Conservation (phyloP, 2,329 filamentous ascomycete genomes). For the Metarhizium robertsii region DNA sequence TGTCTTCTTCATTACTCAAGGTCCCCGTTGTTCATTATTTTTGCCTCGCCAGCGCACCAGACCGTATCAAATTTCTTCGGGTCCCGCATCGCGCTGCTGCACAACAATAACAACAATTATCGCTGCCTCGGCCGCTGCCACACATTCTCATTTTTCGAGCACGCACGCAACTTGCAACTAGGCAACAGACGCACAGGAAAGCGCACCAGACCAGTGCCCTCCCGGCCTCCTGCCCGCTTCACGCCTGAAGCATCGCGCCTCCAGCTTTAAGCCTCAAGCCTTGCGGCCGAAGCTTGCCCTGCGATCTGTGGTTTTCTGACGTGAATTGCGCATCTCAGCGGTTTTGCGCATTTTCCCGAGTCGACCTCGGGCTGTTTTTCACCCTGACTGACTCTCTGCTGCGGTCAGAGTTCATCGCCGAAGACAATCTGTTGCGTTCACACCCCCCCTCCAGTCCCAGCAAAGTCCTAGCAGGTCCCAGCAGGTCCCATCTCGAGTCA, state of each 20-base stretch:
- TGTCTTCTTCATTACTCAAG: constrained; percentile 14
- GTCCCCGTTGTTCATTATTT: constrained; percentile 18
- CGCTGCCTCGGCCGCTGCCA: neutral
- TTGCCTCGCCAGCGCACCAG: constrained; percentile 6
- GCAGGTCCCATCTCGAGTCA: constrained; percentile 16
- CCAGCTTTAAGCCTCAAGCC: too few relatives aligned
- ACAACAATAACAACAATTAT: constrained; percentile 1
- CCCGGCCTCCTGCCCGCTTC: neutral
- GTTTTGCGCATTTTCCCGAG: neutral
- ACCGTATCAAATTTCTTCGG: constrained; percentile 23
- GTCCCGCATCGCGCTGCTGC: constrained; percentile 13
- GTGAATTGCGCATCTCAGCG: neutral
- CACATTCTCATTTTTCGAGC: neutral
- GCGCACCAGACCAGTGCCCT: neutral
- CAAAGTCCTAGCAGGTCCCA: constrained; percentile 4
- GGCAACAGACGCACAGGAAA: neutral
- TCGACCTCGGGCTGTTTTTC: constrained; percentile 1
- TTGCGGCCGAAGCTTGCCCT: constrained; percentile 1
- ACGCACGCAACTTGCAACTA: neutral
- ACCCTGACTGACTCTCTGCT: constrained; percentile 1
- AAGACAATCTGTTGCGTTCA: constrained; percentile 2
- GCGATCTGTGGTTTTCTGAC: constrained; percentile 6
- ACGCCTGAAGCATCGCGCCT: neutral
- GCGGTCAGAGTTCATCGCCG: constrained; percentile 3
- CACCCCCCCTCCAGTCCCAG: constrained; percentile 1